Percentiles rank a stretch among this genome's conserved stretches.
These are phyloP conservation scores for Sextonia rubra DNA, from an alignment of 164 flowering plant genomes.

Conservation along the genomic window DNA sequence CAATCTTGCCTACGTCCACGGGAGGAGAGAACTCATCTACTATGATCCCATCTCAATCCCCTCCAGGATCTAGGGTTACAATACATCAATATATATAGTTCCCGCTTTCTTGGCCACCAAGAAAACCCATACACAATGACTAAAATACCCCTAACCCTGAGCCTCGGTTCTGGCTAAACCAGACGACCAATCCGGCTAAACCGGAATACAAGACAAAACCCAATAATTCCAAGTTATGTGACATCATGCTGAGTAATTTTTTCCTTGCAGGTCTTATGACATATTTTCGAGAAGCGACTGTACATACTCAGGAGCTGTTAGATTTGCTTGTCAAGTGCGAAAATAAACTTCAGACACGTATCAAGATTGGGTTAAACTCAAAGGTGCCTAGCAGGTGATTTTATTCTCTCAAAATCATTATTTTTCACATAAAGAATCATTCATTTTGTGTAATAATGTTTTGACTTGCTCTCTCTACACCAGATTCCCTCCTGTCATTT, in stretches of 20 bases:
- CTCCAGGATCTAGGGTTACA: too few relatives aligned
- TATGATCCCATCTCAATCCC: too few relatives aligned
- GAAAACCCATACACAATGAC: too few relatives aligned
- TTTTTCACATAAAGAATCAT: not conserved
- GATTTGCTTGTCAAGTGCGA: slow-evolving; percentile 99
- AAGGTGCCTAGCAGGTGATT: slow-evolving; percentile 98
- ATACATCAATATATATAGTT: too few relatives aligned
- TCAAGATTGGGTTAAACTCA: slow-evolving; percentile 95
- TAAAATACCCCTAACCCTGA: too few relatives aligned
- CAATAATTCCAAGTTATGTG: not conserved
- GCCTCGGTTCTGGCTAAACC: too few relatives aligned
- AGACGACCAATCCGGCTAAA: too few relatives aligned
- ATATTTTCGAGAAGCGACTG: slow-evolving; percentile 98
- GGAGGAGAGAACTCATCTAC: too few relatives aligned
- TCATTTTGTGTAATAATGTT: not conserved
- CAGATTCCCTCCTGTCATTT: slow-evolving; percentile 98
- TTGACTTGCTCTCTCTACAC: not conserved
- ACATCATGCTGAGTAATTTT: slow-evolving; percentile 10
- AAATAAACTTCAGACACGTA: slow-evolving; percentile 96
- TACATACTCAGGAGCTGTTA: slow-evolving; percentile 94
- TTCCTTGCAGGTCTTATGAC: slow-evolving; percentile 81
- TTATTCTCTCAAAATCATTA: not conserved
- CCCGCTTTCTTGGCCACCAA: too few relatives aligned
- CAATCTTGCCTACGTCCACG: too few relatives aligned
- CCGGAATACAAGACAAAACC: too few relatives aligned